phyloP scores from a whole-genome alignment of 2,329 filamentous ascomycete species.

The Dothistroma septosporum region DNA sequence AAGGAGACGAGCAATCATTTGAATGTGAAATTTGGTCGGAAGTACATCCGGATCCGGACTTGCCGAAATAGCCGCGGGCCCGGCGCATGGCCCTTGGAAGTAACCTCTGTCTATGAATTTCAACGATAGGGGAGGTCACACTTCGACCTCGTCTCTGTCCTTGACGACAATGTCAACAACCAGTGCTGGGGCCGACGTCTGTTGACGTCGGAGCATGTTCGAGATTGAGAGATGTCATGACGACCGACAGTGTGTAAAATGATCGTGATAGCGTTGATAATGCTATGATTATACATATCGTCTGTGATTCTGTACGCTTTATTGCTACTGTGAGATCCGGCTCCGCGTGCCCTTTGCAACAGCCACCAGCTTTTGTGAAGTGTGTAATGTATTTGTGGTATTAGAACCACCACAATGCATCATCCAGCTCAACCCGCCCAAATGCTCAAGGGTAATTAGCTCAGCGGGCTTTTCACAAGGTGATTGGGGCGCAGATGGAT shows the following conservation, averaged over 20 bases:
- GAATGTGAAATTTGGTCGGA: too few relatives aligned
- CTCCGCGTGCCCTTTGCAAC: not conserved
- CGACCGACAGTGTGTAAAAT: not conserved
- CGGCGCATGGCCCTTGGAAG: too few relatives aligned
- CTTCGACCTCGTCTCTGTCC: too few relatives aligned
- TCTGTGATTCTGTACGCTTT: not conserved
- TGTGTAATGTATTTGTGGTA: not conserved
- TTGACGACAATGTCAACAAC: too few relatives aligned
- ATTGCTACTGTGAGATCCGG: not conserved
- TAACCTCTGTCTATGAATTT: too few relatives aligned
- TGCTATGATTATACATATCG: not conserved
- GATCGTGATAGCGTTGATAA: not conserved
- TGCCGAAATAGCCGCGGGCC: too few relatives aligned
- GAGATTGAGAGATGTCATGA: not conserved
- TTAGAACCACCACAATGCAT: not conserved
- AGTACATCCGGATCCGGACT: too few relatives aligned
- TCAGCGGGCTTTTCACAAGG: conserved; percentile 7
- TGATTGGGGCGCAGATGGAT: conserved; percentile 11
- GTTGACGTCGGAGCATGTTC: not conserved
- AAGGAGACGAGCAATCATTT: too few relatives aligned
- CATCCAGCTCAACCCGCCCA: not conserved
- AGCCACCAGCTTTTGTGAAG: not conserved
- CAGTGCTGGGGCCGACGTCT: too few relatives aligned
- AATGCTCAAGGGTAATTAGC: not conserved
- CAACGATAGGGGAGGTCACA: too few relatives aligned